Evolutionary conservation across 164 flowering plant species (phyloP).

Genomic region (Santalum album): DNA sequence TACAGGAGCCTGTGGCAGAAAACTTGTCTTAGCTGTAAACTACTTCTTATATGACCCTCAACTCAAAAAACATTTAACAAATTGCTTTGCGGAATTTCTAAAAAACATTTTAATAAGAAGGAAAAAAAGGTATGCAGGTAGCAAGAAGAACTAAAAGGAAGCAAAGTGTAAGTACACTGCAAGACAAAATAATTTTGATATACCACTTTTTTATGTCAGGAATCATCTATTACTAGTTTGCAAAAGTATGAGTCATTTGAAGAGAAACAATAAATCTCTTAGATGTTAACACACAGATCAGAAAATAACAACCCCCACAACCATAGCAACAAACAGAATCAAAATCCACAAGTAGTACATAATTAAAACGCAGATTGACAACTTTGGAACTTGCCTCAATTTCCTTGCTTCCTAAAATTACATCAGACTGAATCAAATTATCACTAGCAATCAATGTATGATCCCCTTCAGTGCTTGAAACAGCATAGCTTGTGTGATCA

Average conservation of each 20-base stretch:
- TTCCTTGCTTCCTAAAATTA: slow-evolving; percentile 46
- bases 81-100: too few relatives aligned
- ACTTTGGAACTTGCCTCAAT: slow-evolving; percentile 13
- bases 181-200: too few relatives aligned
- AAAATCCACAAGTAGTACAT: too few relatives aligned
- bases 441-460: slow-evolving; percentile 87
- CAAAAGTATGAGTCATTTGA: neutral
- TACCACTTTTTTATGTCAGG: neutral
- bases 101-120: too few relatives aligned
- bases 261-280: too few relatives aligned
- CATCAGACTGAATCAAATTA: slow-evolving; percentile 58
- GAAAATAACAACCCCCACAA: neutral
- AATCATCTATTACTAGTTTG: neutral
- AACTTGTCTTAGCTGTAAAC: neutral
- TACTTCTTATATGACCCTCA: neutral
- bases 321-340: neutral
- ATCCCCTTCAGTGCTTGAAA: slow-evolving; percentile 64
- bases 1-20: slow-evolving; percentile 70
- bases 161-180: too few relatives aligned
- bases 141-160: too few relatives aligned
- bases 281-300: too few relatives aligned
- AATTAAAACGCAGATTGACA: neutral
- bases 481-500: slow-evolving; percentile 83
- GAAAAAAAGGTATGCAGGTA: too few relatives aligned
- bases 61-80: neutral